Evolutionary conservation across 257 asterid species (phyloP).

Genomic region (Anisodus tanguticus): DNA sequence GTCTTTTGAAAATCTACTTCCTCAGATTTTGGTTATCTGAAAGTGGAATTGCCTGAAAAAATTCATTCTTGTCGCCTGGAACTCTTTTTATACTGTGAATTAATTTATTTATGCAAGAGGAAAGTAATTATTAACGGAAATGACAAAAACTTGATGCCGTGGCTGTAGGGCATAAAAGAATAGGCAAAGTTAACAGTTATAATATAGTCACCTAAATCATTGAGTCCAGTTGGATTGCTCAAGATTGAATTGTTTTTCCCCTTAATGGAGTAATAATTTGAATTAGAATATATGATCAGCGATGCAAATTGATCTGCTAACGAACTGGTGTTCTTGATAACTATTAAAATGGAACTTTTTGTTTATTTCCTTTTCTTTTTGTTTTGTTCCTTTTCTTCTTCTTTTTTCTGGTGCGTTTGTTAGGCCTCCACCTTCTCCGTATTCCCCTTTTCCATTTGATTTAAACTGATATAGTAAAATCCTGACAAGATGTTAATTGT

Average conservation of each 20-base stretch:
- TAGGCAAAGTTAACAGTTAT: background rate
- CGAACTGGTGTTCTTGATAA: background rate
- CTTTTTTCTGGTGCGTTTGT: background rate
- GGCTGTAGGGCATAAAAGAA: background rate
- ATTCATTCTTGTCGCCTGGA: background rate
- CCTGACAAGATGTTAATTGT: no score
- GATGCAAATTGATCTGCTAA: conserved; percentile 12
- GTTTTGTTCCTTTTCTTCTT: background rate
- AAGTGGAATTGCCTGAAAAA: background rate
- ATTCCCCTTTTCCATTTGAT: conserved; percentile 7
- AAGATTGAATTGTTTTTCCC: background rate
- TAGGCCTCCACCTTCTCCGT: background rate
- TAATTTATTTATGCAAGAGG: background rate
- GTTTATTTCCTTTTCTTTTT: no score
- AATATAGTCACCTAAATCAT: background rate
- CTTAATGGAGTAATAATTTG: background rate
- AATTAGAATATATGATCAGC: background rate
- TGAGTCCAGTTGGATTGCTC: background rate
- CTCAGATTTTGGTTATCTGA: background rate
- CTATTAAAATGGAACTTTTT: background rate
- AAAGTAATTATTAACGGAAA: background rate
- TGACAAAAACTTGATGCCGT: background rate
- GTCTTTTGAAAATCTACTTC: background rate
- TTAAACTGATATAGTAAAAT: background rate
- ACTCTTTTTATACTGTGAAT: background rate